Evolutionary conservation across 1,284 basidiomycete species (phyloP).

Genomic region (Marasmius tenuissimus): DNA sequence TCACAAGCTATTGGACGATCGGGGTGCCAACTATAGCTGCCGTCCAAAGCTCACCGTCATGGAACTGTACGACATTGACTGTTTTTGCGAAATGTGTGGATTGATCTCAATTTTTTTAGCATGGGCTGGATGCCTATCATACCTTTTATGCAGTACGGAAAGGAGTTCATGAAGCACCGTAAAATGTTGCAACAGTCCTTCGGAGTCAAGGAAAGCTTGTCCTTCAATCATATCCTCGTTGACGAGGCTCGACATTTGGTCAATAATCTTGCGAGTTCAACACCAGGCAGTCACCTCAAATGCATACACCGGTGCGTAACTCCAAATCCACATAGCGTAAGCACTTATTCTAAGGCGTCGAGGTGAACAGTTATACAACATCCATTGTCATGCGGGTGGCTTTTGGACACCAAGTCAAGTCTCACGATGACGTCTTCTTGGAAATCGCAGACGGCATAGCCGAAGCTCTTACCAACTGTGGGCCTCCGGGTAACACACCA

Average conservation of each 20-base stretch:
- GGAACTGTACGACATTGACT: slow-evolving; percentile 10
- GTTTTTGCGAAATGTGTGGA: neutral
- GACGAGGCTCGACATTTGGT: slow-evolving; percentile 17
- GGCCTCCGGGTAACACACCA: slow-evolving; percentile 18
- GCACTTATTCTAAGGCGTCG: neutral
- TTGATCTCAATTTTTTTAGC: neutral
- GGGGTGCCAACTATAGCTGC: slow-evolving; percentile 30
- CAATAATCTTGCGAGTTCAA: slow-evolving; percentile 11
- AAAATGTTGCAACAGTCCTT: slow-evolving; percentile 19
- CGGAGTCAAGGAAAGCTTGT: slow-evolving; percentile 9
- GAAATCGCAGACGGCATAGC: slow-evolving; percentile 11
- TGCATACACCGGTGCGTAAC: slow-evolving; percentile 12
- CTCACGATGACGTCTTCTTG: slow-evolving; percentile 14
- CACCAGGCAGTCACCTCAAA: slow-evolving; percentile 8
- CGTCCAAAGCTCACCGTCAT: slow-evolving; percentile 26
- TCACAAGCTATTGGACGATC: slow-evolving; percentile 31
- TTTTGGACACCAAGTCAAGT: slow-evolving; percentile 22
- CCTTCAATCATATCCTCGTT: slow-evolving; percentile 15
- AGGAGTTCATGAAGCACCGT: slow-evolving; percentile 18
- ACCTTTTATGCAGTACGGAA: neutral
- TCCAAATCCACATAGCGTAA: neutral
- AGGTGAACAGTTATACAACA: slow-evolving; percentile 17
- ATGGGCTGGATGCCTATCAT: neutral
- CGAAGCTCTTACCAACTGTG: slow-evolving; percentile 14
- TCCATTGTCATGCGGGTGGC: slow-evolving; percentile 20